Evolutionary conservation across 2,329 filamentous ascomycete species (phyloP).

Genomic region (Aspergillus felis): DNA sequence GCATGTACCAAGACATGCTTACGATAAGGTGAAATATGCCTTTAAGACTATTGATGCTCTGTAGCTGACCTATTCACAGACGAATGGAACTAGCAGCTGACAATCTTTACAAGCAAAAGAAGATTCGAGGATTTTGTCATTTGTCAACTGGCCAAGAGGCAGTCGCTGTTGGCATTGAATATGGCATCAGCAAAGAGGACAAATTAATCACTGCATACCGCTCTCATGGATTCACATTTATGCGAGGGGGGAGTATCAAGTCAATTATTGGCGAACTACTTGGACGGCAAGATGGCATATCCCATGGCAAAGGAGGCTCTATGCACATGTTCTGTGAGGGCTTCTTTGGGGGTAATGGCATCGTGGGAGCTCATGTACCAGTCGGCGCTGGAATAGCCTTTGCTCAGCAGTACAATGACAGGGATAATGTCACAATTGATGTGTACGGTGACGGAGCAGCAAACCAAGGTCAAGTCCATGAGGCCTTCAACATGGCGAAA

Average conservation of each 20-base stretch:
- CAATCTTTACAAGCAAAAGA: conserved; percentile 97
- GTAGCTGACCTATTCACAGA: conserved; percentile 45
- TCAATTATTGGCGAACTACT: conserved; percentile 92
- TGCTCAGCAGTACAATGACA: conserved; percentile 83
- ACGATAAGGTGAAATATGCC: conserved; percentile 64
- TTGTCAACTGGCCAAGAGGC: conserved; percentile 95
- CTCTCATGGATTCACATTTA: conserved; percentile 93
- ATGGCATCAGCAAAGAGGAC: conserved; percentile 82
- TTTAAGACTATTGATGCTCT: neutral
- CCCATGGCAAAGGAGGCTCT: conserved; percentile 94
- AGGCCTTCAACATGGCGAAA: conserved; percentile 99
- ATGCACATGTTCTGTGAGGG: conserved; percentile 99
- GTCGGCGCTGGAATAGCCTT: conserved; percentile 93
- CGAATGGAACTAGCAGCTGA: conserved; percentile 98
- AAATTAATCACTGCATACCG: conserved; percentile 95
- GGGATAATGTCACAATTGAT: conserved; percentile 76
- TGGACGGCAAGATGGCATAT: conserved; percentile 87
- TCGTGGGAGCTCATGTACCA: conserved; percentile 94
- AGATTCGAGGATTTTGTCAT: conserved; percentile 98
- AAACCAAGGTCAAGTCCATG: conserved; percentile 98
- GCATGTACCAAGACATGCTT: conserved; percentile 97
- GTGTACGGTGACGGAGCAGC: conserved; percentile 94
- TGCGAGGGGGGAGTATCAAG: conserved; percentile 83
- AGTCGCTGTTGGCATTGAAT: conserved; percentile 91
- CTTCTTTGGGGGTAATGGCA: conserved; percentile 97